Evolutionary conservation across 805 yeast genomes (phyloP), one percentile per base, ranked within the genome.

Genomic region (Millerozyma acaciae): DNA sequence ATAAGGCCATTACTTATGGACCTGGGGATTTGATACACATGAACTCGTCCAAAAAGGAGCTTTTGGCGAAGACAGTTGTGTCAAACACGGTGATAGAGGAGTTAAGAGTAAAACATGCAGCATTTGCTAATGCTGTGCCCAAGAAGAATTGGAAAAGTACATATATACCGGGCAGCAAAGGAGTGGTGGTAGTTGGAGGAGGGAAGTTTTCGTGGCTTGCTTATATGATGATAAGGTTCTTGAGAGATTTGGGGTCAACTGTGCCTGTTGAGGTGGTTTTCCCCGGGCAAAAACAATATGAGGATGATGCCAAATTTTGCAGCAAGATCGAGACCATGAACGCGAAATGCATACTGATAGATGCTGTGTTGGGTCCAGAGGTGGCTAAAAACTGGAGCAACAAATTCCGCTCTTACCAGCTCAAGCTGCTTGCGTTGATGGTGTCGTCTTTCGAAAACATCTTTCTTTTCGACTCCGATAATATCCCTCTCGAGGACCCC

Each of bases 291-390:
- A 40, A 41, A 0, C 70, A 65, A 35, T 62, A 50, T 38, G 57
- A 60, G 26, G 33, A 35, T 9, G 63, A 62, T 28, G 21, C 37
- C 8, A 57, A 55, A 6, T 57, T 54, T 21, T 87, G 95, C 58
- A 76, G 73, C 16, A 59, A 61, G 7, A 64, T 85, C 44, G 88
- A 90, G 0, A 47, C 52, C 13, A 55, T 80, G 36, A 73, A 78
- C 39, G 89, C 81, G 3, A 69, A 67, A 43, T 86, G 96, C 65
- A 73, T 82, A 9, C 71, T 79, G n/a, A 35, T 66, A 50, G 50
- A 57, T 4, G 57, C 53, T n/a, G 49, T 44, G n/a, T 65, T 82
- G 38, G 89, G 90, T 4, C 52, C 65, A 14, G 65, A 63, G 5
- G 70, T 76, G 6, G 55, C 76, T 45, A 34, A 44, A 19, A 46